Conservation (phyloP, 768 basidiomycete species). For the Podaxis rugospora region DNA sequence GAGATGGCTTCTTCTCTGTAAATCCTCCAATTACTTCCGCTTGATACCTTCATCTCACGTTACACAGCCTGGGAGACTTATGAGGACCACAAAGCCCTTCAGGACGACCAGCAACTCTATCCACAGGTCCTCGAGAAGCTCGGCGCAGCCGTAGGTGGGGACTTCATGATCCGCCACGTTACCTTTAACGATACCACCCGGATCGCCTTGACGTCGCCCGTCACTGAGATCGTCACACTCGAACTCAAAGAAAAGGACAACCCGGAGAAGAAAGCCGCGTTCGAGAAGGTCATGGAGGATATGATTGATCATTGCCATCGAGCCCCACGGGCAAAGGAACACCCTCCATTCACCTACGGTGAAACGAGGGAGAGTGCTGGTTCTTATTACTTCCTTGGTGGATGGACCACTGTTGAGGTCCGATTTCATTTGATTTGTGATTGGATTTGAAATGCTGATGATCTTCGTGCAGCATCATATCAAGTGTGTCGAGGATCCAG, state of each 20-base stretch:
- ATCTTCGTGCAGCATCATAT: background rate
- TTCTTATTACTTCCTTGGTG: slow-evolving; percentile 1
- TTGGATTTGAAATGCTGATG: background rate
- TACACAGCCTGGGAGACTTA: slow-evolving; percentile 1
- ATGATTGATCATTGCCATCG: background rate
- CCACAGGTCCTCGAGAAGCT: background rate
- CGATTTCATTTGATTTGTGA: background rate
- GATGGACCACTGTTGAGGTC: slow-evolving; percentile 4
- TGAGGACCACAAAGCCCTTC: slow-evolving; percentile 5
- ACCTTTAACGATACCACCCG: background rate
- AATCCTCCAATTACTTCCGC: background rate
- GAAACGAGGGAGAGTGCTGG: background rate
- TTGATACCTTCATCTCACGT: background rate
- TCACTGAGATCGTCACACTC: background rate
- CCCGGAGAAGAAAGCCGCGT: background rate
- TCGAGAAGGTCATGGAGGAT: background rate
- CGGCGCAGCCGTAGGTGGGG: background rate
- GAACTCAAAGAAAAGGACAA: background rate
- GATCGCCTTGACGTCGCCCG: slow-evolving; percentile 1
- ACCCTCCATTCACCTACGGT: slow-evolving; percentile 5
- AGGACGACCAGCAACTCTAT: background rate
- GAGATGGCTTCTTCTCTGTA: slow-evolving; percentile 1
- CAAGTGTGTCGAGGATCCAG: background rate
- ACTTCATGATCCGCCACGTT: background rate
- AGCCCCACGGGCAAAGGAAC: background rate